Base-by-base conservation (phyloP, 176 grass and related monocot genomes). In the Tillandsia fasciculata region DNA sequence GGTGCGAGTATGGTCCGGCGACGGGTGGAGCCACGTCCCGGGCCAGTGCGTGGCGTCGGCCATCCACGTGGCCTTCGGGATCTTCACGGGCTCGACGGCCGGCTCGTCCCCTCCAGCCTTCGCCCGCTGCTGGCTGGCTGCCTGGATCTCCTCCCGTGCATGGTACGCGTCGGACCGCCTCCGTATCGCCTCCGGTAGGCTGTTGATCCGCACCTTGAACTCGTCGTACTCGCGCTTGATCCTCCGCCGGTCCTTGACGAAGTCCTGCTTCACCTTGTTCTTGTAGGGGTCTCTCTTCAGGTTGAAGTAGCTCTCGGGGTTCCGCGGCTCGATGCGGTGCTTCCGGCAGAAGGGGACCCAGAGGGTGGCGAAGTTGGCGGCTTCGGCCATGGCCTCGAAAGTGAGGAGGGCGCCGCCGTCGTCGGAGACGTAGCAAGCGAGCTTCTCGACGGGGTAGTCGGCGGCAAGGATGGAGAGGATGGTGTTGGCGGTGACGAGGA, bases 261-360 rank as follows among this genome's bases (percentile, higher is more conserved):
- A 97, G 63, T 97, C 94, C 0, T 84, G 53, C 79, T 87, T 87
- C 50, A 92, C 89, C 82, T 97, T 97, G 68, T 97, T 92, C 77
- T 92, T 97, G 63, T 87, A 92, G 12, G 94, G 94, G 67, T 97
- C 94, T 72, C 77, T 85, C 77, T 82, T 97, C 50, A 83, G 72
- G 72, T 59, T 87, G 77, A 97, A 97, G 74, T 97, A 97, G 72
- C 89, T 97, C 74, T 97, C 94, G 8, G 94, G 94, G 64, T 97
- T 97, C 80, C 94, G 81, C 20, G 94, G 94, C 74, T 97, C 94
- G 57, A 97, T 97, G 2, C 72, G 76, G 70, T 97, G 94, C 74
- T 97, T 97, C 73, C 90, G 81, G 84, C 94, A 97, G 80, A 97
- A 97, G 50, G 94, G 94, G 52, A 97, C 87, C 94, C 94, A 97